Evolutionary conservation across 495 filamentous ascomycete genomes (phyloP).

Genomic region (Usnea hakonensis): DNA sequence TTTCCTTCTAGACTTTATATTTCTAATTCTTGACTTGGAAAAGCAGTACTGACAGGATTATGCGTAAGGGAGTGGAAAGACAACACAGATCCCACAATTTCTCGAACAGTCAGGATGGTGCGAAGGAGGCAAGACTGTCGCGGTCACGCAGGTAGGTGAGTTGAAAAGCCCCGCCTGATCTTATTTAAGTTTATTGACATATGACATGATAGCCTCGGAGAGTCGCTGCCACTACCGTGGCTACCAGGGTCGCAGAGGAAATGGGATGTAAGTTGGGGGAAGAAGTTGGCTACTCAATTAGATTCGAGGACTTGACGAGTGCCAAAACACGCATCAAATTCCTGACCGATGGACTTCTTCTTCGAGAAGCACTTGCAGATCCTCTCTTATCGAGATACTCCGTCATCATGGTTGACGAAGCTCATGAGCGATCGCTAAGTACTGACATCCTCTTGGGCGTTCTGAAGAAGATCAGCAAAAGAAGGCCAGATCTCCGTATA

Average conservation of each 20-base stretch:
- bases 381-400: constrained; percentile 88
- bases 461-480: constrained; percentile 87
- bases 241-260: constrained; percentile 88
- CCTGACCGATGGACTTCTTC: constrained; percentile 87
- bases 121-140: constrained; percentile 70
- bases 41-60: neutral
- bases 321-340: constrained; percentile 87
- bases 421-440: constrained; percentile 91
- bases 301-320: constrained; percentile 95
- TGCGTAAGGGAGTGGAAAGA: constrained; percentile 61
- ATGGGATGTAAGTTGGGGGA: constrained; percentile 86
- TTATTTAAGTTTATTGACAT: neutral
- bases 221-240: constrained; percentile 95
- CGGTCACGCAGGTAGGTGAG: constrained; percentile 74
- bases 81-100: constrained; percentile 85
- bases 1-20: neutral
- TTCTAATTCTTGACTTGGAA: neutral
- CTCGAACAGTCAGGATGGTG: constrained; percentile 88
- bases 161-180: neutral
- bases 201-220: constrained; percentile 64
- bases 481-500: constrained; percentile 74
- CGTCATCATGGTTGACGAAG: constrained; percentile 98
- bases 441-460: constrained; percentile 88
- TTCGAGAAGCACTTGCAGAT: constrained; percentile 90
- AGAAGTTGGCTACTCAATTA: constrained; percentile 88